Base-by-base conservation (phyloP, 805 yeast genomes). In the Hanseniaspora jakobsenii region DNA sequence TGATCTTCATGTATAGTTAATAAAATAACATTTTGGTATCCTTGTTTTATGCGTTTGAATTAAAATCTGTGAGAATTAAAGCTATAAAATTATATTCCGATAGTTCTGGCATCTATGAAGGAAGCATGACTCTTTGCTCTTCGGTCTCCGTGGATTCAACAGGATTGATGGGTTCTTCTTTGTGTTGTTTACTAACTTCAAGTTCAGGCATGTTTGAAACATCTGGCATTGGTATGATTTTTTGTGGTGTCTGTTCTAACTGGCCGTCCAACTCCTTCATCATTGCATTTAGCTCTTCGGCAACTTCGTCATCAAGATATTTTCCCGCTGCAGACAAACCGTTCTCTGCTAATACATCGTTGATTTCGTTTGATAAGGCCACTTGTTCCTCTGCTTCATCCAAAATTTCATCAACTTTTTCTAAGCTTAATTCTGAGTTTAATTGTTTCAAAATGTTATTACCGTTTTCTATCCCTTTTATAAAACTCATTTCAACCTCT, bases 301-400 rank as follows among this genome's bases (percentile, higher is more conserved):
- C 59, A 3, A 71, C 66, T 54, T 77, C 80, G 14, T 53, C 50
- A 43, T 63, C 67, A 37, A 81, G 64, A 50, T 81, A 87, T 44
- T 71, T 73, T 42, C 80, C 86, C 16, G 81, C 73, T 53, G 78
- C 86, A 31, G 64, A 69, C 49, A 78, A 83, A 39, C 51, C 53
- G 37, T 50, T 3, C 65, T 67, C 4, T 60, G 54, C 4, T 38
- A 82, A 60, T 32, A 72, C 58, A 28, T 72, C 75, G 49, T 76
- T 71, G 5, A 81, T 70, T 54, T 82, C 87, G 40, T 81, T 75
- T 55, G 85, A 95, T 55, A 82, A 79, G 22, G 78, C 69, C 13
- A 78, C 67, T 38, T 89, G 94, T 18, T 84, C 95, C 37, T 80
- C 83, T 17, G 82, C 71, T 41, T 83, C 87, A 58, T 87, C 95